Conservation (phyloP, 1,284 basidiomycete genomes). For the Microbotryomycetes sp. region DNA sequence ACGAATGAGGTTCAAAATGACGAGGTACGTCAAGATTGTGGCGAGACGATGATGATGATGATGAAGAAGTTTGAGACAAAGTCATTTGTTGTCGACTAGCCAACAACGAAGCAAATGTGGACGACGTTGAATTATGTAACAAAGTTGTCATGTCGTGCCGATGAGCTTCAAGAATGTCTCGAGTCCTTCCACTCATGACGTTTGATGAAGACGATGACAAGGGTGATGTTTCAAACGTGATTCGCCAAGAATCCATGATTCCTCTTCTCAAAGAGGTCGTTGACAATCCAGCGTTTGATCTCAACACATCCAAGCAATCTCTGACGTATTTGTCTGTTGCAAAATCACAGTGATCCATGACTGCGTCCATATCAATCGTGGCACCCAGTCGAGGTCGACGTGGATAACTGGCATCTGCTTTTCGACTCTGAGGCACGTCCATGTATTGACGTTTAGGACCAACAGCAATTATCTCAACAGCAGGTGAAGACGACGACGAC, state of each 20-base stretch:
- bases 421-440: constrained; percentile 53
- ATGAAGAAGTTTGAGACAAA: constrained; percentile 12
- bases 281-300: constrained; percentile 45
- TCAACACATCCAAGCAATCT: constrained; percentile 66
- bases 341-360: constrained; percentile 86
- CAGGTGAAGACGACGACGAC: constrained; percentile 22
- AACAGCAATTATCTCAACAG: constrained; percentile 39
- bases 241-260: constrained; percentile 55
- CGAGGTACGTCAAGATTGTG: not conserved
- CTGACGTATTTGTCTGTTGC: constrained; percentile 65
- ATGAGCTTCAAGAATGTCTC: constrained; percentile 12
- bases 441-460: constrained; percentile 71
- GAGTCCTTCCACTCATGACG: not conserved
- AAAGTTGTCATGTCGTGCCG: constrained; percentile 16
- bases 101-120: not conserved
- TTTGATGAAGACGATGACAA: not conserved
- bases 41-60: constrained; percentile 3
- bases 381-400: constrained; percentile 74
- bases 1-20: constrained; percentile 39
- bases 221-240: constrained; percentile 13
- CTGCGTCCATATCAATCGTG: constrained; percentile 73
- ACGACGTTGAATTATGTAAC: not conserved
- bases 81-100: constrained; percentile 21
- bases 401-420: constrained; percentile 47
- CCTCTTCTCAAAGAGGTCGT: constrained; percentile 55